A percentile compares a stretch with the other conserved stretches of the same genome.
phyloP scores from a whole-genome alignment of 345 rosid species.

The Eucalyptus fibrosa region DNA sequence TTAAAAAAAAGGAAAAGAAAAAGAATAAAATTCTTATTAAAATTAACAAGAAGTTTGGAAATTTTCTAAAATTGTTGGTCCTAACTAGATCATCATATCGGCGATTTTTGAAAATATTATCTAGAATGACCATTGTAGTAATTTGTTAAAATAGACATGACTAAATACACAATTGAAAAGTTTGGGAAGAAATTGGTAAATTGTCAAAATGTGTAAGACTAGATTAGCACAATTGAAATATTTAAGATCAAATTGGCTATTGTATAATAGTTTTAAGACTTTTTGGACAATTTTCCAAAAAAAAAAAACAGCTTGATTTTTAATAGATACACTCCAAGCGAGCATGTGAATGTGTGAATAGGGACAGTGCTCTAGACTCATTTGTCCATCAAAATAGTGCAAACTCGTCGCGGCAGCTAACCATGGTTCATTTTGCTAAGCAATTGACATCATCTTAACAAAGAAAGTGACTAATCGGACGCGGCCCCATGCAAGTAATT shows the following conservation, averaged over 20 bases:
- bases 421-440: background rate
- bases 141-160: too few relatives aligned
- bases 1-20: fast-evolving
- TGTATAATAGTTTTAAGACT: background rate
- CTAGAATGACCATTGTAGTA: background rate
- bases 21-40: too few relatives aligned
- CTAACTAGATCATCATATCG: background rate
- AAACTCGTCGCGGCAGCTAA: background rate
- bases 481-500: background rate
- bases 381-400: background rate
- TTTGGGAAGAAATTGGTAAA: background rate
- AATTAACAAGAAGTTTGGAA: background rate
- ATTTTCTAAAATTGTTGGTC: background rate
- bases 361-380: background rate
- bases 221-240: fast-evolving
- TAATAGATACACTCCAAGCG: background rate
- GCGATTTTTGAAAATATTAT: too few relatives aligned
- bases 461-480: background rate
- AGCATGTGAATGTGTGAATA: background rate
- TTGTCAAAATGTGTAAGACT: background rate
- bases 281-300: background rate
- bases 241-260: fast-evolving
- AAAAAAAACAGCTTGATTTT: background rate
- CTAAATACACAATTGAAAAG: background rate
- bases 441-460: background rate